Evolutionary conservation across 371 early-diverging fungal genomes (phyloP).

Genomic region (Ecytonucleospora hepatopenaei): DNA sequence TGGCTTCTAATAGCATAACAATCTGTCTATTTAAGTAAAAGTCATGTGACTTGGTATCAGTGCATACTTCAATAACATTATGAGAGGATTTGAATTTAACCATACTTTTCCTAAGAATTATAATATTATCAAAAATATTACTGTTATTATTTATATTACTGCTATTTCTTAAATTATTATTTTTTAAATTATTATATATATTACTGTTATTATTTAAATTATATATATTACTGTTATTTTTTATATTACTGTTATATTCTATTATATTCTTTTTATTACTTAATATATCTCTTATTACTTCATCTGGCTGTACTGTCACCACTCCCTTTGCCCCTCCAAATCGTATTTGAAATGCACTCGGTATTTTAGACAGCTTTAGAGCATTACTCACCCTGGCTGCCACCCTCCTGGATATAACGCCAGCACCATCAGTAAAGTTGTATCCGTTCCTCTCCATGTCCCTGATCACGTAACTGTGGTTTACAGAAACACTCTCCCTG

Average conservation of each 20-base stretch:
- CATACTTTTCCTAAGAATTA: conserved; percentile 59
- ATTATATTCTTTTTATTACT: too few species aligned
- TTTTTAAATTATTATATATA: too few species aligned
- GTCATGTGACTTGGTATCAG: conserved; percentile 5
- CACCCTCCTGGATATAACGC: conserved; percentile 59
- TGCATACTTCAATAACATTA: conserved; percentile 44
- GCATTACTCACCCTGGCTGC: conserved; percentile 58
- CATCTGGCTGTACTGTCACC: conserved; percentile 49
- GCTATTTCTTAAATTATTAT: not conserved
- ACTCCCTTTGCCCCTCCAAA: conserved; percentile 70
- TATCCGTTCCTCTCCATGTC: conserved; percentile 46
- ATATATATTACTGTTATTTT: too few species aligned
- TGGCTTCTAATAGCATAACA: conserved; percentile 33
- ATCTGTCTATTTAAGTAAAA: conserved; percentile 49
- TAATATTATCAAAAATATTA: not conserved
- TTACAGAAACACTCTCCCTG: conserved; percentile 60
- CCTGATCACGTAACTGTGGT: conserved; percentile 57
- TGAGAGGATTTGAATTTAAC: conserved; percentile 62
- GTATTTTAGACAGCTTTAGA: conserved; percentile 58
- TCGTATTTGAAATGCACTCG: conserved; percentile 68
- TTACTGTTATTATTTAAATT: too few species aligned
- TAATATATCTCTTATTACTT: not conserved
- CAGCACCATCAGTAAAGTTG: conserved; percentile 71
- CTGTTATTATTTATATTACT: too few species aligned
- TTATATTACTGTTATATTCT: too few species aligned